Conservation (phyloP, 495 filamentous ascomycete species). For the Physcia stellaris region DNA sequence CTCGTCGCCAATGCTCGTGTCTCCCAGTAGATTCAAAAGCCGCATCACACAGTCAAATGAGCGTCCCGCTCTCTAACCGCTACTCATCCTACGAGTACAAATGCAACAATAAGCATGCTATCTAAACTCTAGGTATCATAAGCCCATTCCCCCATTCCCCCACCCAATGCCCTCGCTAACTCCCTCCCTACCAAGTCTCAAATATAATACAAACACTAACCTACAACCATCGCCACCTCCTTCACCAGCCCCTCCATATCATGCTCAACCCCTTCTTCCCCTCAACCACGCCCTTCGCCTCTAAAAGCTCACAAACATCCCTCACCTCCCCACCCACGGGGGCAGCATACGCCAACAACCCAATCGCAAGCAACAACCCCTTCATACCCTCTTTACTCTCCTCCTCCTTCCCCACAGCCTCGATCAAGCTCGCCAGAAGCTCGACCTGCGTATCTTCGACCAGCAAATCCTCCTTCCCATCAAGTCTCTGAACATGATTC, state of each 20-base stretch:
- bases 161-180: too few relatives aligned
- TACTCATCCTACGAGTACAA: too few relatives aligned
- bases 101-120: too few relatives aligned
- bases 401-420: conserved; percentile 56
- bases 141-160: too few relatives aligned
- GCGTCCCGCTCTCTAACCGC: too few relatives aligned
- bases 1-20: too few relatives aligned
- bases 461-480: conserved; percentile 43
- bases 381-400: conserved; percentile 56
- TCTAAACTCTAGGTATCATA: too few relatives aligned
- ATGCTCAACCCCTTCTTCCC: conserved; percentile 27
- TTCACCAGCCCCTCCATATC: conserved; percentile 32
- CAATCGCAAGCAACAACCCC: conserved; percentile 58
- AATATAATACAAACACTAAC: too few relatives aligned
- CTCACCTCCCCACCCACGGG: conserved; percentile 54
- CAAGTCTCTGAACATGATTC: conserved; percentile 50
- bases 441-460: conserved; percentile 61
- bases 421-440: conserved; percentile 59
- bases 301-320: conserved; percentile 61
- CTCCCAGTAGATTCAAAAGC: too few relatives aligned
- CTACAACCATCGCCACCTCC: conserved; percentile 35
- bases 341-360: conserved; percentile 56
- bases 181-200: too few relatives aligned
- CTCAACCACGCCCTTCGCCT: conserved; percentile 44
- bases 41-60: too few relatives aligned